Evolutionary conservation across 2,329 filamentous ascomycete species (phyloP).

Genomic region (Diaporthe citri): DNA sequence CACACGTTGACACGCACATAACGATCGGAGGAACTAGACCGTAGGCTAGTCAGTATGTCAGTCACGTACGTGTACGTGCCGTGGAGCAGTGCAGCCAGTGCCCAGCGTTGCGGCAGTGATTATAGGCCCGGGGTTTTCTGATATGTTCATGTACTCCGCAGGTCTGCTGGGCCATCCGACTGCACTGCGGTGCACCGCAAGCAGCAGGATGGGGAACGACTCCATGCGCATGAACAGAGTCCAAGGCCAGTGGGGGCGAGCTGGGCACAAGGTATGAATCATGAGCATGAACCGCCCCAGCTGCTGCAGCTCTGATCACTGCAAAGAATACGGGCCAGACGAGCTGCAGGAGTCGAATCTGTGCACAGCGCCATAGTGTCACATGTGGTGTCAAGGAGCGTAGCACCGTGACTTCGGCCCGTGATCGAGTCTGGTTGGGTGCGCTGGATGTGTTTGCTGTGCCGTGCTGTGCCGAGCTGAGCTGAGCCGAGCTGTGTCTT

Average conservation of each 20-base stretch:
- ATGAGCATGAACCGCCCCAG: constrained; percentile 27
- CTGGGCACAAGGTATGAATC: constrained; percentile 23
- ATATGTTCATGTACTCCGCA: neutral
- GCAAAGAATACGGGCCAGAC: neutral
- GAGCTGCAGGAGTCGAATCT: constrained; percentile 23
- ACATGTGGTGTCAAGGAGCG: constrained; percentile 25
- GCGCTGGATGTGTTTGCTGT: neutral
- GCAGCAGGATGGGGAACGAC: neutral
- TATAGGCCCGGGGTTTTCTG: constrained; percentile 5
- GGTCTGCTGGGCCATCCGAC: neutral
- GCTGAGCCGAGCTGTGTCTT: neutral
- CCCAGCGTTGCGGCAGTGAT: neutral
- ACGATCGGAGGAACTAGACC: neutral
- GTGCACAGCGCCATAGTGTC: constrained; percentile 30
- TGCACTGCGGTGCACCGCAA: constrained; percentile 22
- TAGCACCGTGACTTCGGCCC: constrained; percentile 31
- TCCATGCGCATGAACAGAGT: constrained; percentile 33
- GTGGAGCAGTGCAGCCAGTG: neutral
- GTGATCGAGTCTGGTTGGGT: constrained; percentile 14
- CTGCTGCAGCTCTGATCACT: constrained; percentile 18
- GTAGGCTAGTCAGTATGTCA: neutral
- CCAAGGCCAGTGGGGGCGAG: constrained; percentile 19
- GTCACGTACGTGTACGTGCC: neutral
- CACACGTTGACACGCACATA: neutral
- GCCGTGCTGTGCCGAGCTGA: neutral